A percentile compares a stretch with the other conserved stretches of the same genome.
These are phyloP conservation scores for Lojkania enalia DNA, from an alignment of 2,329 filamentous ascomycete species.

Conservation along the genomic window DNA sequence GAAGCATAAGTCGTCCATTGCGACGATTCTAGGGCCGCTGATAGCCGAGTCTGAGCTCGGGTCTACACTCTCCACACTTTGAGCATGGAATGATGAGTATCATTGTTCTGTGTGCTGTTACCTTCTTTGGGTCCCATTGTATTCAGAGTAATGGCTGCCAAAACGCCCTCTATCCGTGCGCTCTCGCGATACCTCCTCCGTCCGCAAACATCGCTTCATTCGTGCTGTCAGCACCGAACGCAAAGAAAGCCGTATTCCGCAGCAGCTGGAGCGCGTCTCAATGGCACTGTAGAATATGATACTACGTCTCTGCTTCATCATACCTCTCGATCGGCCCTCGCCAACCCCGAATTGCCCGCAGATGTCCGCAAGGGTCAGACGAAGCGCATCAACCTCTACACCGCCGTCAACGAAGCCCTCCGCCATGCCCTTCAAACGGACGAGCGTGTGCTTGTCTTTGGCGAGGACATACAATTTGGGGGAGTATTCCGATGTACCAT, in stretches of 20 bases:
- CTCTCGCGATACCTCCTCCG: slow-evolving; percentile 36
- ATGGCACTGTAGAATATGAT: slow-evolving; percentile 84
- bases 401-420: slow-evolving; percentile 89
- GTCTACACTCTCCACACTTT: too few relatives aligned
- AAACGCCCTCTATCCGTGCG: slow-evolving; percentile 34
- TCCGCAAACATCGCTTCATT: slow-evolving; percentile 29
- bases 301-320: slow-evolving; percentile 81
- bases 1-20: too few relatives aligned
- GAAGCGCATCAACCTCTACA: slow-evolving; percentile 89
- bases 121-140: too few relatives aligned
- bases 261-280: slow-evolving; percentile 65
- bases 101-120: too few relatives aligned
- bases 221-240: slow-evolving; percentile 25
- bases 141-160: slow-evolving; percentile 37
- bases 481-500: slow-evolving; percentile 95
- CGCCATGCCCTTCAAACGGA: slow-evolving; percentile 80
- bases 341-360: slow-evolving; percentile 70
- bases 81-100: too few relatives aligned
- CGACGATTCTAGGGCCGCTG: too few relatives aligned
- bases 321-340: slow-evolving; percentile 70
- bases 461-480: slow-evolving; percentile 95
- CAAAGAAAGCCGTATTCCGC: slow-evolving; percentile 48
- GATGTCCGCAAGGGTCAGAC: slow-evolving; percentile 69
- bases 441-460: slow-evolving; percentile 86
- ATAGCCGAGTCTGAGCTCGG: too few relatives aligned